Evolutionary conservation across 352 stramenopile species (phyloP), one percentile per base, ranked within the genome.

Genomic region (Pythium aristosporum): DNA sequence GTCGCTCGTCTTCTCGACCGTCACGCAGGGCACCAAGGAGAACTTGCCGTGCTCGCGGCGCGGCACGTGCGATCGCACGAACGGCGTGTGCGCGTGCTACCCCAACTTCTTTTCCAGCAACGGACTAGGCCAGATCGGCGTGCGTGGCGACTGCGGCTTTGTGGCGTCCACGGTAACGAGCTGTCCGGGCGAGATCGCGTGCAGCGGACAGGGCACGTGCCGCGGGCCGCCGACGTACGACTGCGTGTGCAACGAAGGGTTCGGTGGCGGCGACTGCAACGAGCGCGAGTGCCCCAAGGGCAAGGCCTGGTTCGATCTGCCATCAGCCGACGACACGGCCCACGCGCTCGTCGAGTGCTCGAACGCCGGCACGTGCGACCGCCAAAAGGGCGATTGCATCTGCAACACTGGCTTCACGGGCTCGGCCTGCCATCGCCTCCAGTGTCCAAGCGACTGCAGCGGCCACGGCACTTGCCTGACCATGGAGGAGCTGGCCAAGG

Each of bases 111-210:
- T 93, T 57, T 92, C 81, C 13, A 90, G 84, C 68, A 80, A 92
- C 50, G 87, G 86, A 3, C 80, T 88, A 37, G 92, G 81, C 28
- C 80, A 72, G 21, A 88, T 91, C 39, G 92, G 94, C 3, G 80
- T 82, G 63, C 79, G 92, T 18, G 94, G 94, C 16, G 94, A 98
- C 77, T 98, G 96, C 64, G 96, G 94, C 6, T 94, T 83, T 64
- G 81, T 91, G 63, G 71, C 65, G 8, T 63, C 62, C 12, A 77
- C 78, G 1, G 77, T 93, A 53, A 90, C 80, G 34, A 73, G 69
- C 23, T 92, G 84, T 68, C 84, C 84, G 0, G 83, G 79, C 23
- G 77, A 88, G 50, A 87, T 91, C 51, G 80, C 84, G 2, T 93
- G 84, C 50, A 93, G 82, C 50, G 84, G 84, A 5, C 74, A 85